Base-by-base conservation (phyloP, 805 yeast species). In the Diddensiella caesifluorescens region DNA sequence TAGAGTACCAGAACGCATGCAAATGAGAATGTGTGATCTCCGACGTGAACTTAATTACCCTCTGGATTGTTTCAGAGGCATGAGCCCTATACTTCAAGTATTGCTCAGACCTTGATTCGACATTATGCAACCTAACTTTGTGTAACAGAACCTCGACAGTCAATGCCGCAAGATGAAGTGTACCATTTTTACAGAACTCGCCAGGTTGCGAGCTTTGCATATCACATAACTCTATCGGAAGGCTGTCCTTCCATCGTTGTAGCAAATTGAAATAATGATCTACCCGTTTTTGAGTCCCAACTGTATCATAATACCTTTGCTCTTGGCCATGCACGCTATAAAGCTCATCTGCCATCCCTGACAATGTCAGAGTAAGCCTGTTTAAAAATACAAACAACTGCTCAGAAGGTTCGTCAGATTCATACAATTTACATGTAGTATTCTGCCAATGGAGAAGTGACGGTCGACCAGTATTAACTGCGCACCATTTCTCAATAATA, bases 401-500 rank as follows among this genome's bases (percentile, higher is more conserved):
- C 21, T 57, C 61, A 5, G 55, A 50, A 2, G 52, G 56, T 35
- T 46, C 54, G 12, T 50, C 51, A 6, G 51, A 45, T 7, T 39
- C 35, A 32, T 47, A 53, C 43, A 39, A 25, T 6, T 28, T 46
- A 42, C 43, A 53, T 39, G 47, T 54, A 18, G 46, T 45, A 29
- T 54, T 49, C 13, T 39, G 37, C 16, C 40, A 22, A 12, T 45
- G 37, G 20, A 61, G 44, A 16, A 55, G 47, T 3, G 54, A 49
- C 1, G 69, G 69, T 19, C 63, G 52, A 9, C 68, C 66, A 3
- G 58, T 40, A 22, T 51, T 51, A 3, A 57, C 55, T 1, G 65
- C 52, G 3, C 53, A 45, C 69, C 69, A 65, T 41, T 61, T 61
- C 41, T 65, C 70, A 35, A 54, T 53, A 12, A 55, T 55, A 34